Conservation (phyloP, 805 yeast genomes). For the Metschnikowia lunata region DNA sequence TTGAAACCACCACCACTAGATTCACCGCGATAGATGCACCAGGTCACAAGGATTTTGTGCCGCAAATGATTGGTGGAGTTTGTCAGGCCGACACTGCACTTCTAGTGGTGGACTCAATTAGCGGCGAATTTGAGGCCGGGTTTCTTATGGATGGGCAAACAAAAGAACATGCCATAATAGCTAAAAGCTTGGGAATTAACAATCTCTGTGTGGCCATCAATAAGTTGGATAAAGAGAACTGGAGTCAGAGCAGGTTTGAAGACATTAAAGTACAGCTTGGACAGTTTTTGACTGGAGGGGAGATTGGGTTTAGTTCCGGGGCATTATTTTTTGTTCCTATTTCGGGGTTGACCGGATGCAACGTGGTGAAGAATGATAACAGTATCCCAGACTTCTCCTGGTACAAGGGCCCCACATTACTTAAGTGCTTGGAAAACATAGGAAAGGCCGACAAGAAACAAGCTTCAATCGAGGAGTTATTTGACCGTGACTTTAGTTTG, state of each 20-base stretch:
- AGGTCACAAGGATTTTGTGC: constrained; percentile 78
- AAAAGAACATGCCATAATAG: constrained; percentile 70
- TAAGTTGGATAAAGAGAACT: constrained; percentile 61
- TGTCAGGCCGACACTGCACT: constrained; percentile 74
- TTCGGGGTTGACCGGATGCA: constrained; percentile 65
- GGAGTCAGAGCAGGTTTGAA: constrained; percentile 51
- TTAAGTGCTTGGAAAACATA: constrained; percentile 37
- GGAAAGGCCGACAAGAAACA: background rate
- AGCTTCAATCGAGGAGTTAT: constrained; percentile 8
- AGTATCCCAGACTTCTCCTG: constrained; percentile 35
- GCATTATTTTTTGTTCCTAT: constrained; percentile 57
- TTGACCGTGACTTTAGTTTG: constrained; percentile 44
- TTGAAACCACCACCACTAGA: constrained; percentile 50
- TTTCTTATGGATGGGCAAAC: constrained; percentile 69
- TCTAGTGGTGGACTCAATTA: constrained; percentile 62
- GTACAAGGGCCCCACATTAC: constrained; percentile 45
- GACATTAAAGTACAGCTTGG: constrained; percentile 47
- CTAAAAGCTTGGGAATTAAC: constrained; percentile 62
- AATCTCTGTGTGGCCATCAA: constrained; percentile 60
- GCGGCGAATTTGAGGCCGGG: constrained; percentile 69
- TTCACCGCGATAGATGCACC: constrained; percentile 82
- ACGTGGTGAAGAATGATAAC: constrained; percentile 46
- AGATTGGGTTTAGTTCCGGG: constrained; percentile 45
- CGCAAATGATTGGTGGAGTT: constrained; percentile 82
- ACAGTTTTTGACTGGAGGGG: constrained; percentile 45